Conservation (phyloP, 495 filamentous ascomycete genomes). For the Tricharina praecox region DNA sequence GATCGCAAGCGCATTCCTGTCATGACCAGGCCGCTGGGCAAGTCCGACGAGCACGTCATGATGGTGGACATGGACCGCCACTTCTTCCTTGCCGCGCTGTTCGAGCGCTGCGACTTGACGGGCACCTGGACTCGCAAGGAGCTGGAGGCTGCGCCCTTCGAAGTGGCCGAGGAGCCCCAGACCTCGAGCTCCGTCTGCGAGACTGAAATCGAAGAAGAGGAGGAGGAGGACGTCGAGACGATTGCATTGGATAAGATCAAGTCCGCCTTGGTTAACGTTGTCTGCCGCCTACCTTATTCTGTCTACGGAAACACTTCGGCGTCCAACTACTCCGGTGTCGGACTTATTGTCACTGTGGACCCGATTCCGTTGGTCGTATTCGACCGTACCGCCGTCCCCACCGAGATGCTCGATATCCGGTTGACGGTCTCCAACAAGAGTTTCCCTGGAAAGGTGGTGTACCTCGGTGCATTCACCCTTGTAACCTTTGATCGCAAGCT, state of each 20-base stretch:
- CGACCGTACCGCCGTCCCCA: constrained; percentile 24
- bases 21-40: constrained; percentile 24
- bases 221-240: constrained; percentile 24
- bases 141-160: constrained; percentile 14
- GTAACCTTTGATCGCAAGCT: constrained; percentile 23
- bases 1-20: constrained; percentile 24
- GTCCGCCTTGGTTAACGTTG: constrained; percentile 23
- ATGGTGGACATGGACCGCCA: constrained; percentile 27
- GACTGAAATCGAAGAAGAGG: constrained; percentile 16
- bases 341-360: constrained; percentile 23
- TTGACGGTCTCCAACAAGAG: constrained; percentile 26
- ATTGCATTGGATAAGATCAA: constrained; percentile 22
- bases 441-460: constrained; percentile 24
- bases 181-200: not conserved
- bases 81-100: constrained; percentile 26
- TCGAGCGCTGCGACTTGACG: constrained; percentile 19
- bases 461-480: constrained; percentile 23
- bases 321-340: constrained; percentile 26
- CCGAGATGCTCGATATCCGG: constrained; percentile 27
- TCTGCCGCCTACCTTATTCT: constrained; percentile 26
- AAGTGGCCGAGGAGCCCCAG: constrained; percentile 9
- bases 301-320: constrained; percentile 25
- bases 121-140: constrained; percentile 25
- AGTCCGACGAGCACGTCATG: constrained; percentile 24
- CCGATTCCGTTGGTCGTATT: constrained; percentile 26